These are phyloP conservation scores for Acanthamoeba castellanii DNA, from an alignment of 208 protist species.

Conservation along the genomic window DNA sequence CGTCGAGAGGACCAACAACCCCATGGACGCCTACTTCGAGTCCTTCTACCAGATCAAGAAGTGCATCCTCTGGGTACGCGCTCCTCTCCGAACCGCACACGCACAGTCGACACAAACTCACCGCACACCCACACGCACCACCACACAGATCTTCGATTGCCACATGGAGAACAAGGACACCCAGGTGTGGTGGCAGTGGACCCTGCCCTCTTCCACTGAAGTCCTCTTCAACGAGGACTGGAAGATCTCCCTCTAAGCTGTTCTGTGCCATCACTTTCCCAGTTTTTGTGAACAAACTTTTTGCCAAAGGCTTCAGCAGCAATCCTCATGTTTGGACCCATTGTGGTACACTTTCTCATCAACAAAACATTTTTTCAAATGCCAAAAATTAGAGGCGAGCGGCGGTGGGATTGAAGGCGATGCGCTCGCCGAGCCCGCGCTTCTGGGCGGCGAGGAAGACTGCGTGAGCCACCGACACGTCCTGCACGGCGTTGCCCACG, in stretches of 20 bases:
- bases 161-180: conserved; percentile 72
- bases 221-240: conserved; percentile 78
- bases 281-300: no score
- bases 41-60: conserved; percentile 74
- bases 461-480: conserved; percentile 34
- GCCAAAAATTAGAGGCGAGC: neutral
- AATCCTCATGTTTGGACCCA: no score
- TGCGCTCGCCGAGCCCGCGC: neutral
- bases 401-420: conserved; percentile 4
- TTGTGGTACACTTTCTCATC: no score
- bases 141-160: conserved; percentile 76
- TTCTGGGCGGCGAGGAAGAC: neutral
- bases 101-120: neutral
- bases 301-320: no score
- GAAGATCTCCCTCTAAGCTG: conserved; percentile 74
- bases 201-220: neutral
- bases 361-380: no score
- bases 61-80: conserved; percentile 67
- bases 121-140: neutral
- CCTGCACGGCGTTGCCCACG: conserved; percentile 68
- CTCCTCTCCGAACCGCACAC: neutral
- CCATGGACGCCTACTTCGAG: conserved; percentile 77
- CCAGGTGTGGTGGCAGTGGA: conserved; percentile 76
- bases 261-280: no score
- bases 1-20: conserved; percentile 63